Percentiles rank a stretch among this genome's conserved stretches.
Conservation (phyloP, 108 stramenopile species). For the Aurantiochytrium sp. region DNA sequence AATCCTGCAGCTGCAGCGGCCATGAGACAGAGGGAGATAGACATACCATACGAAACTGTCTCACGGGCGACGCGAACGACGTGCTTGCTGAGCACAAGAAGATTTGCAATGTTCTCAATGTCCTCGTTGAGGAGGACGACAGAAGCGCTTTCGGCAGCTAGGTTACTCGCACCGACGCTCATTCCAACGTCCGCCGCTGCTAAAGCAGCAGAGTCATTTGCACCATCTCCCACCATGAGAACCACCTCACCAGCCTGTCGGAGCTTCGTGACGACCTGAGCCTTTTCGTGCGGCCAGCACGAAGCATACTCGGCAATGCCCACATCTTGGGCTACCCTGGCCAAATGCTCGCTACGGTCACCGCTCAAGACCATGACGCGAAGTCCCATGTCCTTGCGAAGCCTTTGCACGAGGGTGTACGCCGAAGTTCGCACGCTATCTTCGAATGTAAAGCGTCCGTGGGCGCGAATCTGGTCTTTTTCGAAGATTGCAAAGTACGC, state of each 20-base stretch:
- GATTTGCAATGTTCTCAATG: not conserved
- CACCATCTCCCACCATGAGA: not conserved
- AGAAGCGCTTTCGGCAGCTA: not conserved
- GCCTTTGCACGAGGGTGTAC: not conserved
- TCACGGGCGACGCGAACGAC: not conserved
- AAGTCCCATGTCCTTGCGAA: not conserved
- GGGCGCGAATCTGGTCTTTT: not conserved
- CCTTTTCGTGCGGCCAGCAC: constrained; percentile 19
- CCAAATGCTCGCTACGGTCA: not conserved
- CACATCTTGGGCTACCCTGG: not conserved
- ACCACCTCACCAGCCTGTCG: not conserved
- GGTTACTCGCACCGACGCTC: not conserved
- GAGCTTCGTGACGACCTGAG: not conserved
- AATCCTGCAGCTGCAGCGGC: not conserved
- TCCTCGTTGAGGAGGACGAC: not conserved
- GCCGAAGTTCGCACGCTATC: not conserved
- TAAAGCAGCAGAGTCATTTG: not conserved
- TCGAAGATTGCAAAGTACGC: not conserved
- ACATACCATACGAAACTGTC: not conserved
- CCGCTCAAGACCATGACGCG: not conserved
- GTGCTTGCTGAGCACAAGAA: not conserved
- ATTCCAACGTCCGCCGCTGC: not conserved
- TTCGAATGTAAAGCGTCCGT: not conserved
- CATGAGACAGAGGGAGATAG: not conserved
- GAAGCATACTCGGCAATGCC: not conserved